Conservation (phyloP, 805 yeast species). For the Ogataea henricii region DNA sequence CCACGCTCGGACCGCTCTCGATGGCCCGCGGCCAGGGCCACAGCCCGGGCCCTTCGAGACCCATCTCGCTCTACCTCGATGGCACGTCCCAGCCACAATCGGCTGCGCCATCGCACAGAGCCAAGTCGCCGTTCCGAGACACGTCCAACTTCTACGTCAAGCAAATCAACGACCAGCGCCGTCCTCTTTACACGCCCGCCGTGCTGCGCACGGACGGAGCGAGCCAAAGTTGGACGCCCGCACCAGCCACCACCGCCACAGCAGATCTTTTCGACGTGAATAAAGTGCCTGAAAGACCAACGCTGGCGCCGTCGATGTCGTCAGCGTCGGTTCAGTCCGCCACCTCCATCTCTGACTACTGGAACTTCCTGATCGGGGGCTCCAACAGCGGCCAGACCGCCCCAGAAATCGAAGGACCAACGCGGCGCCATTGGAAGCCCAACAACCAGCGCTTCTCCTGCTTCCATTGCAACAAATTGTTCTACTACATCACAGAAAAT, state of each 20-base stretch:
- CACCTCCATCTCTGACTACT: constrained; percentile 30
- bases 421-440: constrained; percentile 71
- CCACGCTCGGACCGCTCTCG: neutral
- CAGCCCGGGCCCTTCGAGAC: constrained; percentile 9
- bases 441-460: constrained; percentile 69
- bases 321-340: constrained; percentile 29
- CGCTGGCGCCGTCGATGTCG: constrained; percentile 19
- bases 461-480: constrained; percentile 63
- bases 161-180: constrained; percentile 78
- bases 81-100: neutral
- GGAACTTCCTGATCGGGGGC: constrained; percentile 23
- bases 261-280: constrained; percentile 17
- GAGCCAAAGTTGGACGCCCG: constrained; percentile 7
- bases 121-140: constrained; percentile 34
- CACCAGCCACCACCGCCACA: constrained; percentile 8
- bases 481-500: constrained; percentile 76
- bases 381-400: neutral
- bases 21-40: neutral
- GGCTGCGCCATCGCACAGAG: constrained; percentile 24
- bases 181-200: constrained; percentile 89
- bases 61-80: constrained; percentile 18
- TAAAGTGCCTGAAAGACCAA: constrained; percentile 23
- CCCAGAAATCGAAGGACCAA: constrained; percentile 40
- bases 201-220: constrained; percentile 55
- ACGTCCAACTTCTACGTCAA: constrained; percentile 45